A percentile compares a stretch with the other conserved stretches of the same genome.
phyloP scores from a whole-genome alignment of 2,329 filamentous ascomycete species.

The Mycosphaerella sp. region DNA sequence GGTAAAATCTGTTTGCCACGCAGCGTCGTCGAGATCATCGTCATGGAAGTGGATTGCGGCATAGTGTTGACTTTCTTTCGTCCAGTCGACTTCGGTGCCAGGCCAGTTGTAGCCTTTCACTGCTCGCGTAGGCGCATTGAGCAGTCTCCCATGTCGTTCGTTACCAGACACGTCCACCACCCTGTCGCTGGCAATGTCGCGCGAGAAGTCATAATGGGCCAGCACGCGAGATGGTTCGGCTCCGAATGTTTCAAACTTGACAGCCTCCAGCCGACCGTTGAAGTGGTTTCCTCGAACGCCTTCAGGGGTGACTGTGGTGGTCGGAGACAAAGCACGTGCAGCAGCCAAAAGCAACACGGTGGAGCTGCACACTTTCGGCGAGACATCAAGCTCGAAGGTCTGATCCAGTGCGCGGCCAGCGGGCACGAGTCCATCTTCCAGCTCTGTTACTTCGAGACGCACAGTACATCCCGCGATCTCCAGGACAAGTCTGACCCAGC shows the following conservation, averaged over 20 bases:
- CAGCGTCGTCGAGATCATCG: constrained; percentile 6
- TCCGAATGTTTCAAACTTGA: background rate
- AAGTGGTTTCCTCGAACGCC: background rate
- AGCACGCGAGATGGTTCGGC: background rate
- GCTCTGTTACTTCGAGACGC: background rate
- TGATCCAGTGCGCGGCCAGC: background rate
- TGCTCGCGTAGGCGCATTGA: constrained; percentile 2
- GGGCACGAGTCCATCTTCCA: background rate
- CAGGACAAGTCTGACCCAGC: background rate
- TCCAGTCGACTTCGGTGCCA: constrained; percentile 2
- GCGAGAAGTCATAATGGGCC: background rate
- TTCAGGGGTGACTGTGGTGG: background rate
- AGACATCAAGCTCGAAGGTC: background rate
- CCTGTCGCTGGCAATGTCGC: background rate
- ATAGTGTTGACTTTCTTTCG: background rate
- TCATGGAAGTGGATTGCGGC: constrained; percentile 7
- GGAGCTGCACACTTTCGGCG: background rate
- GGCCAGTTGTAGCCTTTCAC: constrained; percentile 2
- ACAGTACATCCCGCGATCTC: background rate
- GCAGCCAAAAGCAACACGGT: background rate
- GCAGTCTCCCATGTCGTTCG: background rate
- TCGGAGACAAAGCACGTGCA: background rate
- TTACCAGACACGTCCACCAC: background rate
- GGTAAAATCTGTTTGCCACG: background rate
- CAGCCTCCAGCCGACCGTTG: background rate